A percentile compares a stretch with the other conserved stretches of the same genome.
Evolutionary conservation across 2,329 filamentous ascomycete species (phyloP).

Genomic region (Teratosphaeriaceae sp.): DNA sequence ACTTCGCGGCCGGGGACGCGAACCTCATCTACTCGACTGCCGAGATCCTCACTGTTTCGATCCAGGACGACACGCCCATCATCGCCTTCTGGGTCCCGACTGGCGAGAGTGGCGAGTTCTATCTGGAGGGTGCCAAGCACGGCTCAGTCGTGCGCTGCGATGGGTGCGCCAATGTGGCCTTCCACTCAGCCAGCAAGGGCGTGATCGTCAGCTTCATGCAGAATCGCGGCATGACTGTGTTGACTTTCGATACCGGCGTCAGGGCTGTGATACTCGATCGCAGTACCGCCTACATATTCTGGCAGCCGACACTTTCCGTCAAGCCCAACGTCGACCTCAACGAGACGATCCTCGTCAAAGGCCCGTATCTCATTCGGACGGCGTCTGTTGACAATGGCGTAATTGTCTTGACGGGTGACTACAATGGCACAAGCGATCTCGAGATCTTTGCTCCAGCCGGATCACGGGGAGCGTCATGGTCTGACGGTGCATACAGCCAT

Average conservation of each 20-base stretch:
- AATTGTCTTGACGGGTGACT: conserved; percentile 31
- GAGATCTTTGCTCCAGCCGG: conserved; percentile 31
- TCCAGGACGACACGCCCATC: conserved; percentile 31
- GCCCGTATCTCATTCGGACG: conserved; percentile 35
- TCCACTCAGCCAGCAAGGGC: conserved; percentile 35
- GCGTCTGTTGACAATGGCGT: conserved; percentile 20
- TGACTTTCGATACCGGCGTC: conserved; percentile 32
- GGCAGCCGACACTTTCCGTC: conserved; percentile 33
- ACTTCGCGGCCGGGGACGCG: conserved; percentile 49
- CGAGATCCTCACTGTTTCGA: conserved; percentile 45
- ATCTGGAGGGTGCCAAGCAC: conserved; percentile 29
- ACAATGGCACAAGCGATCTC: conserved; percentile 27
- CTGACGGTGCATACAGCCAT: conserved; percentile 5
- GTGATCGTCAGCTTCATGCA: conserved; percentile 27
- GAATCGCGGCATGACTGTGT: conserved; percentile 28
- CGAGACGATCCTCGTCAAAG: conserved; percentile 34
- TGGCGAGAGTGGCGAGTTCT: conserved; percentile 37
- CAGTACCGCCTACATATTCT: conserved; percentile 32
- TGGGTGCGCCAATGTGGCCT: conserved; percentile 36
- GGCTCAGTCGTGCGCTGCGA: conserved; percentile 35
- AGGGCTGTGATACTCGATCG: conserved; percentile 33
- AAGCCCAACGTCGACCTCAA: conserved; percentile 34
- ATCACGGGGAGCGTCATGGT: neutral
- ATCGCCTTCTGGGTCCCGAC: conserved; percentile 34
- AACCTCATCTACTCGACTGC: conserved; percentile 50